phyloP scores from a whole-genome alignment of 306 rosid species.

The Medicago truncatula region DNA sequence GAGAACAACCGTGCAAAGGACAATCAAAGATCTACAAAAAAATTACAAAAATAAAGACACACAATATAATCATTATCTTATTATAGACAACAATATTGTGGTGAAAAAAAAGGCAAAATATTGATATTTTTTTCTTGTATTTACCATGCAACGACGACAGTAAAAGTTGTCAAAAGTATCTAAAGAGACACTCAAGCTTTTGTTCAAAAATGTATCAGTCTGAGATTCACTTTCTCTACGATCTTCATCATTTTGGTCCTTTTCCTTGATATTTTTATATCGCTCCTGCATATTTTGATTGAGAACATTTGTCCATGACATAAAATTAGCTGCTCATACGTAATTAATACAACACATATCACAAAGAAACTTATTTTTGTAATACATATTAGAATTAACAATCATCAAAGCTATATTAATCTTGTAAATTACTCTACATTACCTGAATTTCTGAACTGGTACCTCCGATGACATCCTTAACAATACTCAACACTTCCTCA shows the following conservation, averaged over 20 bases:
- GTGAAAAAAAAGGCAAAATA: conserved; percentile 23
- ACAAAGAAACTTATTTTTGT: neutral
- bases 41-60: conserved; percentile 39
- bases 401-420: conserved; percentile 28
- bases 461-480: conserved; percentile 55
- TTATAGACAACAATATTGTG: conserved; percentile 1
- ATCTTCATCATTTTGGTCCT: conserved; percentile 44
- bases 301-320: neutral
- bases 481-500: conserved; percentile 59
- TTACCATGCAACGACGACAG: conserved; percentile 84
- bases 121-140: conserved; percentile 26
- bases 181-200: conserved; percentile 62
- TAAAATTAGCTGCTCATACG: conserved; percentile 16
- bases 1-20: conserved; percentile 76
- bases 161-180: conserved; percentile 77
- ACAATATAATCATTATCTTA: conserved; percentile 17
- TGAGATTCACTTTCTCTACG: conserved; percentile 43
- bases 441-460: conserved; percentile 67
- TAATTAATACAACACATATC: neutral
- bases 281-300: conserved; percentile 63
- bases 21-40: conserved; percentile 71
- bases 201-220: conserved; percentile 57
- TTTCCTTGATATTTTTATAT: conserved; percentile 59
- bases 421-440: conserved; percentile 29
- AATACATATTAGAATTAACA: conserved; percentile 27